Base-by-base conservation (phyloP, 2,329 filamentous ascomycete genomes). In the Dothidotthia symphoricarpi region DNA sequence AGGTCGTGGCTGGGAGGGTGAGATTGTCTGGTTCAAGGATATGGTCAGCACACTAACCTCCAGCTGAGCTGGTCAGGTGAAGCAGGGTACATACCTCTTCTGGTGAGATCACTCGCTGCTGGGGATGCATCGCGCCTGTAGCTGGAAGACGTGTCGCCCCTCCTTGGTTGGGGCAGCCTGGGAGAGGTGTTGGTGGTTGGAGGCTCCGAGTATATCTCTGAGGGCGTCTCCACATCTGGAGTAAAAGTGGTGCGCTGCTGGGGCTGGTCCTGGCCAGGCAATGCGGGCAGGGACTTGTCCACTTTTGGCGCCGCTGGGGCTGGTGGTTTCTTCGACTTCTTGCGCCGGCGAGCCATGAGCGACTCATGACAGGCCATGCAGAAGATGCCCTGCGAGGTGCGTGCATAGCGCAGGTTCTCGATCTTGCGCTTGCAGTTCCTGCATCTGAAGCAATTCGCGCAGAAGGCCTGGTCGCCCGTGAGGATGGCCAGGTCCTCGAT, bases 321-420 rank as follows among this genome's bases (percentile, higher is more conserved):
- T 11, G 58, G 57, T 2, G 62, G 56, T 36, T 67, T 66, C 67
- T 88, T 89, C 26, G 85, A 83, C 67, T 88, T 89, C 71, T 97
- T 96, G 59, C 88, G 80, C 49, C 91, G 80, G 48, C 91, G 78
- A 33, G 91, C 88, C 89, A 97, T 97, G 36, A 98, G 72, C 17
- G 88, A 93, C 69, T 98, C 93, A 63, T 98, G 93, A 66, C 93
- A 98, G 61, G 85, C 89, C 93, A 98, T 98, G 72, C 93, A 98
- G 65, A 98, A 97, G 56, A 98, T 98, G 44, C 93, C 93, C 69
- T 97, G 93, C 6, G 91, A 96, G 1, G 93, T 98, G 61, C 93
- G 83, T 37, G 93, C 93, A 80, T 97, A 98, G 66, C 91, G 84
- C 49, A 98, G 76, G 66, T 98, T 98, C 69, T 98, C 93, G 45